These are phyloP conservation scores for Colletotrichum gloeosporioides DNA, from an alignment of 2,329 filamentous ascomycete species.

Conservation along the genomic window DNA sequence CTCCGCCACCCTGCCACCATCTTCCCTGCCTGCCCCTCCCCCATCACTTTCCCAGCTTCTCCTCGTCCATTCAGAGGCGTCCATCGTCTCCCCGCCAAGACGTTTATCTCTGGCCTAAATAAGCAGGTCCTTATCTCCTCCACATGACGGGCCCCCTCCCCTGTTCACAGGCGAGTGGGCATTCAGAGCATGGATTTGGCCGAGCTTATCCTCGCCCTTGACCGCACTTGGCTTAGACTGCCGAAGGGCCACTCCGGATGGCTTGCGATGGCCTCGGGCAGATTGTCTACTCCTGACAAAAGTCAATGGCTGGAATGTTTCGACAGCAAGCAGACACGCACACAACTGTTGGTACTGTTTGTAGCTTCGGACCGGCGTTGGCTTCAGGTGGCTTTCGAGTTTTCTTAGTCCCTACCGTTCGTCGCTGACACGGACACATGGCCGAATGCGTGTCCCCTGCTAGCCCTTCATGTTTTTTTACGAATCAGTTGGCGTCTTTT, in stretches of 20 bases:
- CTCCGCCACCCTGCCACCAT: constrained; percentile 15
- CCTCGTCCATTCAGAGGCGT: constrained; percentile 1
- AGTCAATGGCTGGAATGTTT: background rate
- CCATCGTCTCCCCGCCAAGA: constrained; percentile 17
- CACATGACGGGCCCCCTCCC: background rate
- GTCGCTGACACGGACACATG: background rate
- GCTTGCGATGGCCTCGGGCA: background rate
- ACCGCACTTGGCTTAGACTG: constrained; percentile 4
- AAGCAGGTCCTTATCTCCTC: constrained; percentile 22
- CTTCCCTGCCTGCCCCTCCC: constrained; percentile 3
- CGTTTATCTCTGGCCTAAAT: constrained; percentile 21
- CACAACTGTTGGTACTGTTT: background rate
- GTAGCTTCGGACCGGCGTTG: background rate
- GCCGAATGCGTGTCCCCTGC: background rate
- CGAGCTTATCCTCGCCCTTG: constrained; percentile 19
- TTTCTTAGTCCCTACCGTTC: background rate
- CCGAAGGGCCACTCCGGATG: constrained; percentile 1
- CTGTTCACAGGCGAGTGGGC: background rate
- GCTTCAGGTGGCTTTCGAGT: background rate
- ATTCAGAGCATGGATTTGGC: background rate
- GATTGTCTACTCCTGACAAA: background rate
- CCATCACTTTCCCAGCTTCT: background rate
- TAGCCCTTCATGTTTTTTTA: background rate
- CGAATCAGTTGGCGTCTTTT: background rate
- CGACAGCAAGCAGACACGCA: background rate